Evolutionary conservation across 2,329 filamentous ascomycete genomes (phyloP), one percentile per base, ranked within the genome.

Genomic region (Massarina eburnea): DNA sequence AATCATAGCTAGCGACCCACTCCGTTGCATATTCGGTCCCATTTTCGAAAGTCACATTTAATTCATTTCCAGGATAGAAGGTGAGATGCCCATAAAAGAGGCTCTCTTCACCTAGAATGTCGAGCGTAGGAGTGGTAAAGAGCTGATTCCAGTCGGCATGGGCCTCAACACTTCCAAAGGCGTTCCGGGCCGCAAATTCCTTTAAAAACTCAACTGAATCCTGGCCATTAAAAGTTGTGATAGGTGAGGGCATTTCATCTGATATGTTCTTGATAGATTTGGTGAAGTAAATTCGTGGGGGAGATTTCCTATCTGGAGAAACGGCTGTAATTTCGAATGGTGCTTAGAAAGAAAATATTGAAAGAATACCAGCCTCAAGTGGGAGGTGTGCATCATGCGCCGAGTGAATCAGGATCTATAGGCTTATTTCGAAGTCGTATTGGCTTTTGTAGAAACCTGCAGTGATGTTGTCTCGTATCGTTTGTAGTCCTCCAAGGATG

Each of bases 81-180:
- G 64, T 67, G 0, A 60, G 52, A 4, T 7, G 4, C 8, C 43
- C 52, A 20, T 42, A 41, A 43, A 49, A 57, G 12, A 50, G 37
- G 37, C 47, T 62, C 0, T 52, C 37, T 5, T 34, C 8, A 8
- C 52, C 57, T 20, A 48, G 55, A 1, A 61, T 59, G 27, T 59
- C 46, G 5, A 46, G 14, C 1, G 50, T 39, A 5, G 64, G 62
- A 8, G 18, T 55, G 2, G 36, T 35, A 48, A 67, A 55, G 8
- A 67, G 47, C 6, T 64, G 39, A 42, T 75, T 75, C 69, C 69
- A 76, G 21, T 75, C 73, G 1, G 70, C 70, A 43, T 76, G 61
- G 1, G 62, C 59, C 36, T 76, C 73, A 3, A 74, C 41, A 19
- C 46, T 60, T 7, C 72, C 71, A 3, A 51, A 21, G 0, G 68